phyloP scores from a whole-genome alignment of 2,329 filamentous ascomycete species.

The Colletotrichum coccodes region DNA sequence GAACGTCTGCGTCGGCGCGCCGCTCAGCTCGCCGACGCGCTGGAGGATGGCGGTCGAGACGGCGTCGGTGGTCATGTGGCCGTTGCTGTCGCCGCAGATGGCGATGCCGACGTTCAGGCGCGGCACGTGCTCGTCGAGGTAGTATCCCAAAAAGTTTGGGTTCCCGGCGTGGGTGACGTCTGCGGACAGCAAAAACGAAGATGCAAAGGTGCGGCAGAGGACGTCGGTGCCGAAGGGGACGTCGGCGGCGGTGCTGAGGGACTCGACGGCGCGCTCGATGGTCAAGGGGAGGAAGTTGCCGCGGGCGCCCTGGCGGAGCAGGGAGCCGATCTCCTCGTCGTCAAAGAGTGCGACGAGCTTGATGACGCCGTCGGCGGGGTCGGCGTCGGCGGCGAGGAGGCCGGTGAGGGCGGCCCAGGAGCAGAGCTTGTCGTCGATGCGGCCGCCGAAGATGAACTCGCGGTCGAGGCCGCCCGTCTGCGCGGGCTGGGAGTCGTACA shows the following conservation, averaged over 20 bases:
- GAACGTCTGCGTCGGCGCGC: slow-evolving; percentile 82
- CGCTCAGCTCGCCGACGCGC: slow-evolving; percentile 79
- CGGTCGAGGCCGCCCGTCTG: slow-evolving; percentile 85
- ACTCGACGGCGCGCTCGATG: slow-evolving; percentile 84
- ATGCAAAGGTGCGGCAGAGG: slow-evolving; percentile 85
- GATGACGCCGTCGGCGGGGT: slow-evolving; percentile 72
- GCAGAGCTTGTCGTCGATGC: slow-evolving; percentile 98
- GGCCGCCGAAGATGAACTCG: slow-evolving; percentile 94
- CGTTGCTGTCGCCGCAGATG: slow-evolving; percentile 85
- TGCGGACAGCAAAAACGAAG: slow-evolving; percentile 90
- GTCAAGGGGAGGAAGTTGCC: slow-evolving; percentile 88
- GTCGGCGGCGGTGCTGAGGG: slow-evolving; percentile 61
- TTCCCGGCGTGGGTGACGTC: slow-evolving; percentile 96
- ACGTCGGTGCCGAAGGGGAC: slow-evolving; percentile 66
- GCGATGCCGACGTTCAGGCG: slow-evolving; percentile 88
- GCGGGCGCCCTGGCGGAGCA: slow-evolving; percentile 88
- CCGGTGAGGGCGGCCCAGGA: slow-evolving; percentile 91
- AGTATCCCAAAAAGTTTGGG: slow-evolving; percentile 88
- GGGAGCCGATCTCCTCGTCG: slow-evolving; percentile 94
- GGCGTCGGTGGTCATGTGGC: slow-evolving; percentile 95
- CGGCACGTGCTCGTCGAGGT: slow-evolving; percentile 87
- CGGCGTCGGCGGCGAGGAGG: slow-evolving; percentile 74
- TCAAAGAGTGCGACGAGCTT: slow-evolving; percentile 96
- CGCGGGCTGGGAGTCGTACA: slow-evolving; percentile 90
- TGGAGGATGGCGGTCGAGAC: slow-evolving; percentile 85